phyloP scores from a whole-genome alignment of 1,284 basidiomycete species.

The Microstroma glucosiphilum region DNA sequence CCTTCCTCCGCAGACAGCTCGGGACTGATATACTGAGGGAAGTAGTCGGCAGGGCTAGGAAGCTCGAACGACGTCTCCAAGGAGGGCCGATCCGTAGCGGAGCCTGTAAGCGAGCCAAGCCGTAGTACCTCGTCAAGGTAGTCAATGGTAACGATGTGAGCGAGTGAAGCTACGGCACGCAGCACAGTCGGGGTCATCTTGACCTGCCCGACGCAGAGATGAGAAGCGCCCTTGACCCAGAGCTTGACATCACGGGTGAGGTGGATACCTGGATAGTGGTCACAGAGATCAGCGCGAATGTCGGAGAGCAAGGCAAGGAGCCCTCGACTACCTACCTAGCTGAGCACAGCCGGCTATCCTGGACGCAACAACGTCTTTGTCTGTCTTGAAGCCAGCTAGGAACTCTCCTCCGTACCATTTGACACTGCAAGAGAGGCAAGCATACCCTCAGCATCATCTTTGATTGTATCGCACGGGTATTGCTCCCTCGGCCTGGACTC shows the following conservation, averaged over 20 bases:
- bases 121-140: conserved; percentile 28
- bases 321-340: not conserved
- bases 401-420: not conserved
- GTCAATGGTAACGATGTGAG: conserved; percentile 22
- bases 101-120: conserved; percentile 14
- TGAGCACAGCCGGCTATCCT: not conserved
- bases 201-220: conserved; percentile 23
- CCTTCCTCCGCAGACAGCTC: conserved; percentile 24
- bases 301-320: no score
- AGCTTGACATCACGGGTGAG: conserved; percentile 9
- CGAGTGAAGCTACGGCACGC: conserved; percentile 20
- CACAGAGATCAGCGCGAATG: no score
- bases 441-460: not conserved
- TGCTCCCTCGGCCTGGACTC: not conserved
- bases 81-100: conserved; percentile 21
- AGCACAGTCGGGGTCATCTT: conserved; percentile 27
- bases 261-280: not conserved
- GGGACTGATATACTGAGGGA: conserved; percentile 18
- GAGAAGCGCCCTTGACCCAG: conserved; percentile 26
- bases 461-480: not conserved
- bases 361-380: not conserved
- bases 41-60: conserved; percentile 18
- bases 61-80: conserved; percentile 24
- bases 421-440: not conserved
- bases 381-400: not conserved